phyloP scores from a whole-genome alignment of 306 rosid genomes.

The Gillenia trifoliata region DNA sequence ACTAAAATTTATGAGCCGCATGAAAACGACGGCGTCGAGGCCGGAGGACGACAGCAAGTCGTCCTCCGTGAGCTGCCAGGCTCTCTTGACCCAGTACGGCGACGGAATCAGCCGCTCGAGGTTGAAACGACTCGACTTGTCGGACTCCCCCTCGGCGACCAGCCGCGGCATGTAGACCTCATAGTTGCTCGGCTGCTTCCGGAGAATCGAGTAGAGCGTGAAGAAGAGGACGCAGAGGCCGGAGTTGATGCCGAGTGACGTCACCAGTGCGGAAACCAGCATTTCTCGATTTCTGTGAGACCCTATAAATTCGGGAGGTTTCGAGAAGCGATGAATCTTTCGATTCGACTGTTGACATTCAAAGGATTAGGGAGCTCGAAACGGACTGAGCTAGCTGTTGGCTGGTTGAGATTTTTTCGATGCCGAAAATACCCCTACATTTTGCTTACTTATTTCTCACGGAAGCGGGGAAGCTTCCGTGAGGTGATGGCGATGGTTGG shows the following conservation, averaged over 20 bases:
- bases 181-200: conserved; percentile 72
- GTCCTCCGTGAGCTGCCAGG: conserved; percentile 86
- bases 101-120: conserved; percentile 82
- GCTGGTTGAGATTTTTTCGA: not conserved
- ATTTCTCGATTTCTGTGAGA: conserved; percentile 18
- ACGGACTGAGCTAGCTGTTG: not conserved
- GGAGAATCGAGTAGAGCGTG: conserved; percentile 63
- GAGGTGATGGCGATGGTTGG: not conserved
- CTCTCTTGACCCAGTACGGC: conserved; percentile 62
- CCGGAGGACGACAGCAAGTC: conserved; percentile 60
- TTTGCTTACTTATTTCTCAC: not conserved
- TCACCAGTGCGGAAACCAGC: conserved; percentile 82
- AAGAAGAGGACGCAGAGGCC: conserved; percentile 74
- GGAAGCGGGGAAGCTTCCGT: not conserved
- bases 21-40: conserved; percentile 74
- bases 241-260: conserved; percentile 79
- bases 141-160: conserved; percentile 61
- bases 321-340: not conserved
- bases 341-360: not conserved
- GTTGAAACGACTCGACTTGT: conserved; percentile 44
- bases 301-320: not conserved
- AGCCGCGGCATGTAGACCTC: conserved; percentile 66
- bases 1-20: conserved; percentile 73
- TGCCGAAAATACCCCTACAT: conserved; percentile 11
- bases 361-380: not conserved